Evolutionary conservation across 768 basidiomycete genomes (phyloP), one percentile per base, ranked within the genome.

Genomic region (Boletellus emodensis): DNA sequence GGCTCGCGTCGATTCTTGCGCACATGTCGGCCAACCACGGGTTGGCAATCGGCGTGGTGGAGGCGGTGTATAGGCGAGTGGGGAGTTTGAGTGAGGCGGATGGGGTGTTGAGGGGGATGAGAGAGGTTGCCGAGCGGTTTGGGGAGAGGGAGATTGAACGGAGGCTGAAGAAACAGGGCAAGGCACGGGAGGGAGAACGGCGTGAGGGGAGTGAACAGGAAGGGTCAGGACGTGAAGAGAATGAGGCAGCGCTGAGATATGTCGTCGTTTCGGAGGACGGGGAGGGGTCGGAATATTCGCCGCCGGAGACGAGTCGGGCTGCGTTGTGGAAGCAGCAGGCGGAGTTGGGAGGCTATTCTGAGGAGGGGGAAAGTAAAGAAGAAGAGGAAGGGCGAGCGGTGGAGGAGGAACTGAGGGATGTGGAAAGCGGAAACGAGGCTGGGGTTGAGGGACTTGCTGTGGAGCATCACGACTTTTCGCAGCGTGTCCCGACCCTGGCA

Each of bases 21-120:
- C 61, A 60, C 49, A 76, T 83, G 66, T 71, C 76, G 1, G 57
- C 64, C 17, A 75, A 77, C 30, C 76, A 80, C 37, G 74, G 74
- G 14, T 76, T 76, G 51, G 62, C 60, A 12, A 58, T 72, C 39
- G 65, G 68, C 3, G 70, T 77, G 6, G 77, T 78, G 17, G 63
- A 69, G 44, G 61, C 61, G 13, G 66, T 79, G 26, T 78, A 72
- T 53, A 33, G 59, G 9, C 32, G 55, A 1, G 61, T 71, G 18
- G 54, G 63, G 41, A 72, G 65, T 49, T 57, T 82, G 15, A 50
- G 61, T 13, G 61, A 65, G 47, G 67, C 75, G 22, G 76, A 78
- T 45, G 59, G 63, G 40, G 62, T 72, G 37, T 58, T 76, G 54
- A 56, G 54, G 42, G 58, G 57, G 49, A 77, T 74, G 74, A 67